Evolutionary conservation across 345 rosid species (phyloP).

Genomic region (Garcia nutans): DNA sequence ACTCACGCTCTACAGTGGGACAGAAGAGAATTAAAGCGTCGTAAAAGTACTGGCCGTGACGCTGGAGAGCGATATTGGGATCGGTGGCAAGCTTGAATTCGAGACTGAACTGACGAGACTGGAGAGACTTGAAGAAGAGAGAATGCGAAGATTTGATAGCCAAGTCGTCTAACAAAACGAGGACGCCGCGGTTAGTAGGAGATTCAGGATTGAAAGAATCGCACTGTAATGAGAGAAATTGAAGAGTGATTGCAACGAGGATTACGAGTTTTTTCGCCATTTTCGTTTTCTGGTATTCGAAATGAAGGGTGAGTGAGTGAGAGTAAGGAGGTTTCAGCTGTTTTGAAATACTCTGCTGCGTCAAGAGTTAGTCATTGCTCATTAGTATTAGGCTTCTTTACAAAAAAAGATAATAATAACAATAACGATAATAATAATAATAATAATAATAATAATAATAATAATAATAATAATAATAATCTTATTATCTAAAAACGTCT

Average conservation of each 20-base stretch:
- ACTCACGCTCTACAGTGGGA: slow-evolving; percentile 56
- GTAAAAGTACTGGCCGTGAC: slow-evolving; percentile 59
- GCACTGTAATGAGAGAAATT: slow-evolving; percentile 36
- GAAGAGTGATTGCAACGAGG: slow-evolving; percentile 21
- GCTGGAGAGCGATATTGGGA: slow-evolving; percentile 51
- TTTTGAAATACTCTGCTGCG: no score
- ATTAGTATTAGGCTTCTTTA: no score
- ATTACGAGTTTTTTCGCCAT: slow-evolving; percentile 15
- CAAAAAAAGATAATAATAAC: no score
- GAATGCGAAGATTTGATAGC: slow-evolving; percentile 64
- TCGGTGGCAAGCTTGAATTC: slow-evolving; percentile 62
- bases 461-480: no score
- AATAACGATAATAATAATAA: no score
- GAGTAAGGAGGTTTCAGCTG: not conserved
- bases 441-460: no score
- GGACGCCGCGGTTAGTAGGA: slow-evolving; percentile 49
- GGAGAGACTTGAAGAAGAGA: slow-evolving; percentile 57
- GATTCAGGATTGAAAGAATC: slow-evolving; percentile 51
- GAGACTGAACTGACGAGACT: slow-evolving; percentile 51
- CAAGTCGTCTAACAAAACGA: slow-evolving; percentile 58
- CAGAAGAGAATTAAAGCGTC: slow-evolving; percentile 58
- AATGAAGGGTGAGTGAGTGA: not conserved
- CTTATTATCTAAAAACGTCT: no score
- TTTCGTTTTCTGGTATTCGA: not conserved
- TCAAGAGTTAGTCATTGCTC: no score